Evolutionary conservation across 441 rosid species (phyloP).

Genomic region (Biscutella auriculata): DNA sequence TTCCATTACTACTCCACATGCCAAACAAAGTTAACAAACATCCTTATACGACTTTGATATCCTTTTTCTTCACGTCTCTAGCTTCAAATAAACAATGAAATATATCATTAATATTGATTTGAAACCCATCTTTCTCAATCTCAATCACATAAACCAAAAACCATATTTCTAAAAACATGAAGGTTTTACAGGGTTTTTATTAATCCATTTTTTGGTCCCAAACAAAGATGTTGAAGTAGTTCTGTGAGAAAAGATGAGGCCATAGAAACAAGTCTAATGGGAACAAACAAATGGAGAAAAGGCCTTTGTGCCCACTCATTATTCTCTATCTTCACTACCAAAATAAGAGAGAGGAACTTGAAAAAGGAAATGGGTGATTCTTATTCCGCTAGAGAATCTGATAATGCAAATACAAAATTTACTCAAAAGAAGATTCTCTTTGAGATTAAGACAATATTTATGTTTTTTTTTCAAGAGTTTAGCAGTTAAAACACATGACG

Average conservation of each 20-base stretch:
- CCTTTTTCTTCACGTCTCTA: conserved; percentile 23
- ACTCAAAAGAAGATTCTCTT: conserved; percentile 20
- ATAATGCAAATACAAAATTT: conserved; percentile 1
- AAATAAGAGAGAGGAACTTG: not conserved
- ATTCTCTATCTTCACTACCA: conserved; percentile 9
- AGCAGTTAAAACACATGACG: conserved; percentile 17
- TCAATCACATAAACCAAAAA: not conserved
- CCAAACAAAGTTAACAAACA: conserved; percentile 16
- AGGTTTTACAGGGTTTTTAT: not conserved
- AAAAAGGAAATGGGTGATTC: conserved; percentile 21
- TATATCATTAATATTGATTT: not conserved
- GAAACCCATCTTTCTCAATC: not conserved
- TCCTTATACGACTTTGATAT: conserved; percentile 7
- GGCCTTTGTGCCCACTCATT: conserved; percentile 16
- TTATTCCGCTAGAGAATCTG: conserved; percentile 21
- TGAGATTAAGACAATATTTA: conserved; percentile 20
- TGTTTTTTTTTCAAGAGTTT: conserved; percentile 18
- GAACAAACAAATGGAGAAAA: conserved; percentile 13
- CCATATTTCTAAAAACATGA: not conserved
- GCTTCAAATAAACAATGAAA: conserved; percentile 13
- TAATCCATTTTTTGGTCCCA: not conserved
- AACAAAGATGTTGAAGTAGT: conserved; percentile 8
- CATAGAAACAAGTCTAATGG: conserved; percentile 14
- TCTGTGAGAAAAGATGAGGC: conserved; percentile 17
- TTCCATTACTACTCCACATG: conserved; percentile 13